Evolutionary conservation across 2,329 filamentous ascomycete species (phyloP).

Genomic region (Apiospora sp.): DNA sequence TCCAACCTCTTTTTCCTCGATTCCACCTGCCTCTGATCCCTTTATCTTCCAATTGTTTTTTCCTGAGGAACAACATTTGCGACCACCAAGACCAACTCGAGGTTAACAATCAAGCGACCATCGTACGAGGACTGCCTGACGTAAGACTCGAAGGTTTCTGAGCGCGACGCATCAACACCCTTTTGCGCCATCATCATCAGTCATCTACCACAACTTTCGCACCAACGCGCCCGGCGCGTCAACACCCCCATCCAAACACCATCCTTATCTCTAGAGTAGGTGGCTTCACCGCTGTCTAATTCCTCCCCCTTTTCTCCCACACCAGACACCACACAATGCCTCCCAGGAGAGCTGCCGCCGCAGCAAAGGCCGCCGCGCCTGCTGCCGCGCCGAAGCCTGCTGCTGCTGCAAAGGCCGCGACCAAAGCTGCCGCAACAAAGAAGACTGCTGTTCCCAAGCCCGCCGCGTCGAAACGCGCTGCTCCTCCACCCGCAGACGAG

Average conservation of each 20-base stretch:
- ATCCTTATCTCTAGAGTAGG: conserved; percentile 7
- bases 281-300: conserved; percentile 1
- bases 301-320: background rate
- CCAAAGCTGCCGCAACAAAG: conserved; percentile 32
- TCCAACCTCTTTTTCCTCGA: background rate
- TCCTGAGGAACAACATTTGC: background rate
- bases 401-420: conserved; percentile 29
- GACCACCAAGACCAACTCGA: background rate
- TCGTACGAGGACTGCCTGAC: conserved; percentile 14
- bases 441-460: conserved; percentile 28
- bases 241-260: background rate
- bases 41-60: background rate
- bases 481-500: conserved; percentile 16
- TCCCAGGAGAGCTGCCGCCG: conserved; percentile 30
- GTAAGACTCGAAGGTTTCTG: conserved; percentile 20
- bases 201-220: background rate
- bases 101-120: background rate
- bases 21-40: background rate
- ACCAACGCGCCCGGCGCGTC: conserved; percentile 6
- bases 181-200: conserved; percentile 8
- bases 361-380: conserved; percentile 30
- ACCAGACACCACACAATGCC: conserved; percentile 24
- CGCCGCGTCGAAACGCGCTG: conserved; percentile 22
- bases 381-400: conserved; percentile 25
- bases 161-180: conserved; percentile 4